These are phyloP conservation scores for Capsella bursapastoris DNA, from an alignment of 345 rosid species.

Conservation along the genomic window DNA sequence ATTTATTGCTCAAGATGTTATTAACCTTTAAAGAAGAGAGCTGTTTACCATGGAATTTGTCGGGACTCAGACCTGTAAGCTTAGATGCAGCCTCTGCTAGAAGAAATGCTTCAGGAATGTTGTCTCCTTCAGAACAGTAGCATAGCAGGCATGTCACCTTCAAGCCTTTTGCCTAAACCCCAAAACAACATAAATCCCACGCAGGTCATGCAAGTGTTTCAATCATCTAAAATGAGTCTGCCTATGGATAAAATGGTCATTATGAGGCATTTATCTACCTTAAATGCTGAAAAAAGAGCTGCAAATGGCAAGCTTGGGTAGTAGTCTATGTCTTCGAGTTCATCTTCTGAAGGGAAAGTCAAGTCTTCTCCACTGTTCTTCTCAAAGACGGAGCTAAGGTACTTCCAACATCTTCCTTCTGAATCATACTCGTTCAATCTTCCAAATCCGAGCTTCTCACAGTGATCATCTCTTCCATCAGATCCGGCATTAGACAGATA, in stretches of 20 bases:
- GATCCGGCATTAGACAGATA: conserved; percentile 64
- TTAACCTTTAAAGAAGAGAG: conserved; percentile 27
- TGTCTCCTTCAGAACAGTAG: conserved; percentile 98
- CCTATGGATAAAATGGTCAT: not conserved
- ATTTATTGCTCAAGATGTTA: conserved; percentile 1
- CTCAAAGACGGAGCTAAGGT: conserved; percentile 68
- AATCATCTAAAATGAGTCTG: not conserved
- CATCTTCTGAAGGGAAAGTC: conserved; percentile 69
- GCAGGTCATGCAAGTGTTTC: conserved; percentile 10
- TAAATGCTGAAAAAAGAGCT: conserved; percentile 83
- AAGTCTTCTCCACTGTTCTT: conserved; percentile 48
- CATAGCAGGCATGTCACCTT: conserved; percentile 82
- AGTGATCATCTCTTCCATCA: conserved; percentile 74
- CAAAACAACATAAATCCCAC: conserved; percentile 25
- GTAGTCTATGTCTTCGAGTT: conserved; percentile 83
- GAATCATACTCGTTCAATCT: conserved; percentile 74
- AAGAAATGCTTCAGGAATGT: conserved; percentile 73
- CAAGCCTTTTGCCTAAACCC: conserved; percentile 77
- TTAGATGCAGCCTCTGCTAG: conserved; percentile 76
- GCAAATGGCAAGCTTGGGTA: conserved; percentile 96
- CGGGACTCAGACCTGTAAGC: conserved; percentile 53
- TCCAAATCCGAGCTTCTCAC: conserved; percentile 81
- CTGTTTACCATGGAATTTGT: conserved; percentile 51
- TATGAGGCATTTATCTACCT: conserved; percentile 50
- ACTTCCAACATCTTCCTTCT: conserved; percentile 80